A percentile compares a stretch with the other conserved stretches of the same genome.
phyloP scores from a whole-genome alignment of 2,329 filamentous ascomycete genomes.

The Fusarium sp. region DNA sequence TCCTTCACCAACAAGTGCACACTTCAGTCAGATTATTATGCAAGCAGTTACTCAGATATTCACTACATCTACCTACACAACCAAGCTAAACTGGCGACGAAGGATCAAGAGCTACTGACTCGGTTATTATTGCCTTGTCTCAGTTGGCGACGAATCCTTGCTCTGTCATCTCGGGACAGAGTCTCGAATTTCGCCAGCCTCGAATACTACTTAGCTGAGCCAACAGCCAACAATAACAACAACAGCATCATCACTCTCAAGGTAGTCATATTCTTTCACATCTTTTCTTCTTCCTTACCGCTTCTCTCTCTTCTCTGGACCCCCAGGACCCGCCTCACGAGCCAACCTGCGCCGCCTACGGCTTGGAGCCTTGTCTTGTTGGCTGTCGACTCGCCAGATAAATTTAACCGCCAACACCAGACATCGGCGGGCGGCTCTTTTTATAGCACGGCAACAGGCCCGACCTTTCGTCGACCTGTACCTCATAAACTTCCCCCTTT shows the following conservation, averaged over 20 bases:
- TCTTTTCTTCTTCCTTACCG: neutral
- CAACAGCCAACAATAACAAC: neutral
- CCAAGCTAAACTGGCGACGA: neutral
- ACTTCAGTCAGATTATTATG: neutral
- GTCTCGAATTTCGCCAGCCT: constrained; percentile 18
- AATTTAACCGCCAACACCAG: constrained; percentile 21
- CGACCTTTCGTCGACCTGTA: neutral
- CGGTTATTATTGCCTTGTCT: constrained; percentile 14
- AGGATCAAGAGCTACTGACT: neutral
- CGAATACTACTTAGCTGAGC: neutral
- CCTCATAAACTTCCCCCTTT: neutral
- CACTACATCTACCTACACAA: neutral
- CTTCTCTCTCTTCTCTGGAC: constrained; percentile 16
- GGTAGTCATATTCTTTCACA: neutral
- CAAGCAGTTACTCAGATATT: too few species aligned
- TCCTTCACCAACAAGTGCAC: neutral
- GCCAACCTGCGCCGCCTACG: constrained; percentile 30
- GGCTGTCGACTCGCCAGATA: too few species aligned
- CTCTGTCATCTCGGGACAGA: constrained; percentile 19
- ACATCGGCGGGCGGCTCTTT: constrained; percentile 17
- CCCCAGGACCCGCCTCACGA: constrained; percentile 35
- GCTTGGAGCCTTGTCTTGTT: constrained; percentile 6
- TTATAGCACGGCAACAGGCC: neutral
- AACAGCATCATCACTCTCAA: neutral
- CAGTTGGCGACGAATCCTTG: constrained; percentile 25